A percentile compares a stretch with the other conserved stretches of the same genome.
These are phyloP conservation scores for Bremia lactucae DNA, from an alignment of 352 stramenopile genomes.

Conservation along the genomic window DNA sequence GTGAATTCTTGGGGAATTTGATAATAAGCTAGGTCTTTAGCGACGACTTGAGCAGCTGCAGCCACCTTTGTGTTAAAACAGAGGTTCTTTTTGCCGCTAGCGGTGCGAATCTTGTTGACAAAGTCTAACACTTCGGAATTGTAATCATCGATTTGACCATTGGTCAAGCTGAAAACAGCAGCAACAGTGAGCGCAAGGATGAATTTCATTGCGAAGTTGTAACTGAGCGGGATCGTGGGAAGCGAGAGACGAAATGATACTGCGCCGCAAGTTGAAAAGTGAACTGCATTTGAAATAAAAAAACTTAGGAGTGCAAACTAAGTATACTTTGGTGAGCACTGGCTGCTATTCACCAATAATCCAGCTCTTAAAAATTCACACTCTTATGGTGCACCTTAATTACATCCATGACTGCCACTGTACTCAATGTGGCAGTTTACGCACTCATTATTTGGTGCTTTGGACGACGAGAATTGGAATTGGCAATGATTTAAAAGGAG, in stretches of 20 bases:
- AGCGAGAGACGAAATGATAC: no score
- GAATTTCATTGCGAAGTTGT: conserved; percentile 15
- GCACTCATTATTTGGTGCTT: no score
- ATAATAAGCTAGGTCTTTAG: conserved; percentile 16
- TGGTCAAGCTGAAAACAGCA: conserved; percentile 12
- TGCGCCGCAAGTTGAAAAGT: conserved; percentile 20
- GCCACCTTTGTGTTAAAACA: conserved; percentile 35
- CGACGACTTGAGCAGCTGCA: conserved; percentile 13
- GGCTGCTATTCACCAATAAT: no score
- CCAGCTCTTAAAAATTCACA: no score
- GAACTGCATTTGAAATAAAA: no score
- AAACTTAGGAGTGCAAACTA: no score
- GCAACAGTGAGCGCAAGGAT: conserved; percentile 17
- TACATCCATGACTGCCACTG: no score
- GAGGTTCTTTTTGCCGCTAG: conserved; percentile 17
- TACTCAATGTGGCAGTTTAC: no score
- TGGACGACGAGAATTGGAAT: no score
- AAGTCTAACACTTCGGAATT: conserved; percentile 21
- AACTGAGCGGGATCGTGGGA: conserved; percentile 8
- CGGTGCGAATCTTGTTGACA: conserved; percentile 30
- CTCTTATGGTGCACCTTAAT: no score
- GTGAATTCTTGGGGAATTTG: conserved; percentile 14
- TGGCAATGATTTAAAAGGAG: no score
- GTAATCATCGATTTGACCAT: conserved; percentile 25
- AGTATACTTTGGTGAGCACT: no score